Conservation (phyloP, 2,329 filamentous ascomycete species). For the Westerdykella sp. region DNA sequence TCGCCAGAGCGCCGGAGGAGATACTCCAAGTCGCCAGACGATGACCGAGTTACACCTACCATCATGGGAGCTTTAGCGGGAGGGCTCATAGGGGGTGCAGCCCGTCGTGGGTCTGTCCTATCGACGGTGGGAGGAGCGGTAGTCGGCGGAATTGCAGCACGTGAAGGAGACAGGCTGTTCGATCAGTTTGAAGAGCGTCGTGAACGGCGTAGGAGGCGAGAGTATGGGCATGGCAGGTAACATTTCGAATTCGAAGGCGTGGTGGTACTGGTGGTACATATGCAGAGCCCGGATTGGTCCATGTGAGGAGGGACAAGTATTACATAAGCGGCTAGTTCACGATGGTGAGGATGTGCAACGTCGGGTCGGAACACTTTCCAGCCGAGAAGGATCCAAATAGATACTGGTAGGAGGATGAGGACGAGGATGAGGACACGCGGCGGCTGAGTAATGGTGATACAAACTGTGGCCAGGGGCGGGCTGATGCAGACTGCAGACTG, state of each 20-base stretch:
- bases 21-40: constrained; percentile 14
- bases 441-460: not conserved
- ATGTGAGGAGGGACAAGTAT: too few relatives aligned
- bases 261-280: too few relatives aligned
- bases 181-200: constrained; percentile 13
- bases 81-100: constrained; percentile 25
- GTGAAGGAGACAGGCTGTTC: constrained; percentile 23
- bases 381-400: too few relatives aligned
- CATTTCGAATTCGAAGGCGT: too few relatives aligned
- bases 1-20: not conserved
- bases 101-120: constrained; percentile 23
- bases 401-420: not conserved
- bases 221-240: not conserved
- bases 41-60: constrained; percentile 20
- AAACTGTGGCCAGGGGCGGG: too few relatives aligned
- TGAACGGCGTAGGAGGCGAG: constrained; percentile 5
- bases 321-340: too few relatives aligned
- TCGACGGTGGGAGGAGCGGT: constrained; percentile 32
- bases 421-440: not conserved
- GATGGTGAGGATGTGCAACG: too few relatives aligned
- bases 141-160: constrained; percentile 28
- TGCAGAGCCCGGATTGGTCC: too few relatives aligned
- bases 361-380: too few relatives aligned
- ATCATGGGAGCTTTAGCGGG: constrained; percentile 32
- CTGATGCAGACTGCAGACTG: too few relatives aligned